These are phyloP conservation scores for Alternaria sp. DNA, from an alignment of 2,329 filamentous ascomycete genomes.

Conservation along the genomic window DNA sequence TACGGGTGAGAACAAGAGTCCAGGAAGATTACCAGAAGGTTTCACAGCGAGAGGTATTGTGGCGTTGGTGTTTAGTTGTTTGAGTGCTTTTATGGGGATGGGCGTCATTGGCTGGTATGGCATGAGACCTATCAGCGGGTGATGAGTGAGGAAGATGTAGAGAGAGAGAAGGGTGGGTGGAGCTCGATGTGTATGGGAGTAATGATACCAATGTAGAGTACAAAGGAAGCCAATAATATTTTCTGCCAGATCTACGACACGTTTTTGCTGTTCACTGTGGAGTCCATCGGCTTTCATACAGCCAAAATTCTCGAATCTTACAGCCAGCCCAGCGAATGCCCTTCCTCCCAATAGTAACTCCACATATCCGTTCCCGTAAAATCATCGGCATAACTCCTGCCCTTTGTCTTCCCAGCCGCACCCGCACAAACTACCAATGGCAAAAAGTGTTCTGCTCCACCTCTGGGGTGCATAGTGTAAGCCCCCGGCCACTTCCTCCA, in stretches of 20 bases:
- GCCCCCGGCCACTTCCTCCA: constrained; percentile 62
- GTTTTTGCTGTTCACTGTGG: too few species aligned
- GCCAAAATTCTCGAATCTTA: background rate
- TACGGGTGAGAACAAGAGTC: constrained; percentile 61
- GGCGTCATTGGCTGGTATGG: constrained; percentile 74
- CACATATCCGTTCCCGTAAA: constrained; percentile 61
- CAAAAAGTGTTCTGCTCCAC: constrained; percentile 67
- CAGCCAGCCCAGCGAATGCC: background rate
- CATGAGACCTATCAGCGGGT: constrained; percentile 44
- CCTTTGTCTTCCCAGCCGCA: constrained; percentile 56
- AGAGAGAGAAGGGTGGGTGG: background rate
- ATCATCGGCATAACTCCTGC: constrained; percentile 59
- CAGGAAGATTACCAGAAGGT: constrained; percentile 68
- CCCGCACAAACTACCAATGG: constrained; percentile 67
- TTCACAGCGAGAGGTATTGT: constrained; percentile 77
- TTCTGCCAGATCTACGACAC: background rate
- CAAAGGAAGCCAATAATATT: background rate
- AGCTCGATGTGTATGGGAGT: background rate
- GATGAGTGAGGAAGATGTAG: background rate
- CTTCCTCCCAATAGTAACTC: constrained; percentile 64
- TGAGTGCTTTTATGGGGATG: constrained; percentile 75
- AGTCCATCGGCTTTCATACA: background rate
- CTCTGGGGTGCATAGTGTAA: constrained; percentile 64
- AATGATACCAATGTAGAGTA: background rate
- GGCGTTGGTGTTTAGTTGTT: constrained; percentile 75